Base-by-base conservation (phyloP, 2,329 filamentous ascomycete species). In the Pezicula rhizophila region DNA sequence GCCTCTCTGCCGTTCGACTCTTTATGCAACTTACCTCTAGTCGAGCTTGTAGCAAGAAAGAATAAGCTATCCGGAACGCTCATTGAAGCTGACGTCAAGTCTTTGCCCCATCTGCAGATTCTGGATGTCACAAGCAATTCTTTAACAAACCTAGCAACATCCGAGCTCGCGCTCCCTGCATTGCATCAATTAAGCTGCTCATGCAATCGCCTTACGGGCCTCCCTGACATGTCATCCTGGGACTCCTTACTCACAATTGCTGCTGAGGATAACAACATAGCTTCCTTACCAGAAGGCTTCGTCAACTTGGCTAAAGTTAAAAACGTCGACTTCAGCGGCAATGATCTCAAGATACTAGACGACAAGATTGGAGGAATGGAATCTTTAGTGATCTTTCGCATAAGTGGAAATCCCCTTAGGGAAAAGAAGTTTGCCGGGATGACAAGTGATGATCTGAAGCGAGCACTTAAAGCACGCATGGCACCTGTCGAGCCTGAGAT, bases 391-490 rank as follows among this genome's bases (percentile, higher is more conserved):
- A 84, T 84, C 63, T 77, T 97, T 38, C 82, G 84, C 4, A 73
- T 99, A 28, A 84, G 83, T 39, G 90, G 89, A n/a, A 99, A 99
- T 60, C 93, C 93, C 0, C 71, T 99, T 12, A 78, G 87, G 12
- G 90, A 96, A 64, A 90, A 87, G 64, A 96, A 90, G 64, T 89
- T 93, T 57, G 73, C 91, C 12, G 85, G 80, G 1, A 87, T 95
- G 70, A 78, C 78, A 18, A 90, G 87, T 0, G 86, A 89, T 12
- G 87, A 93, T 47, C 72, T 97, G 53, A 96, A 95, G 67, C 78
- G 79, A 38, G 80, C 84, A 39, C 70, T 96, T 39, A 77, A 79
- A 17, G 76, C 76, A 33, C 79, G 88, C 23, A 70, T 91, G 52
- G 78, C 82, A 63, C 79, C 87, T 15, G 56, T 59, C 12, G 58